phyloP scores from a whole-genome alignment of 2,329 filamentous ascomycete species.

The Peltaster fructicola region DNA sequence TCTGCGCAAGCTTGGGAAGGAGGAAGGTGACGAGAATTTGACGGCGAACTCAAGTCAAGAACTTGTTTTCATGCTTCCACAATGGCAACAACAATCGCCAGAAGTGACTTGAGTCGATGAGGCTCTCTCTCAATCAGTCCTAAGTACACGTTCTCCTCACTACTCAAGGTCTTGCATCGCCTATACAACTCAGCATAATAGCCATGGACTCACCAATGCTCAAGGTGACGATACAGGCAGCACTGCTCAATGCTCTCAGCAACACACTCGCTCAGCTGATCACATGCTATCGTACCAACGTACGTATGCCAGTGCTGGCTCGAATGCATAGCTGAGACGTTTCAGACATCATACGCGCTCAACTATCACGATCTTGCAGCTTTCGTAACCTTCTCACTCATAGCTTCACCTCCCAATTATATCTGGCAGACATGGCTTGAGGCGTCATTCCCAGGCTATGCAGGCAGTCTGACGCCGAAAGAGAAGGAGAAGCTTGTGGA shows the following conservation, averaged over 20 bases:
- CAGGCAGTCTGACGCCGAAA: conserved; percentile 14
- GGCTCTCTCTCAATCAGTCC: no score
- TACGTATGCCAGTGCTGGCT: conserved; percentile 17
- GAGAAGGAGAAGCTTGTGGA: conserved; percentile 18
- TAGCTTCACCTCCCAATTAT: conserved; percentile 69
- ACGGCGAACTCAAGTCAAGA: no score
- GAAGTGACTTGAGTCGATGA: no score
- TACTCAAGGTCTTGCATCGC: no score
- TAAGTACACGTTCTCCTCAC: no score
- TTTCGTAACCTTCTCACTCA: conserved; percentile 55
- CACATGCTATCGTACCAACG: conserved; percentile 41
- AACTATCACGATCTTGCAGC: conserved; percentile 54
- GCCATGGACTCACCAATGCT: conserved; percentile 36
- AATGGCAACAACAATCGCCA: no score
- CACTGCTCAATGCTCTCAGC: conserved; percentile 46
- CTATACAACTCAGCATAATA: no score
- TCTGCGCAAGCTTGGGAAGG: no score
- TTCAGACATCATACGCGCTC: conserved; percentile 41
- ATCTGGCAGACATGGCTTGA: conserved; percentile 74
- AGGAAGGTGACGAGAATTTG: no score
- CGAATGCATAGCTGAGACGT: background rate
- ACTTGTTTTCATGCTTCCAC: no score
- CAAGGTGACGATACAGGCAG: conserved; percentile 46
- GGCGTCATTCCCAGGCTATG: conserved; percentile 50
- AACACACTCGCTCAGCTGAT: conserved; percentile 59